phyloP scores from a whole-genome alignment of 441 rosid genomes.

The Mallotus repandus region DNA sequence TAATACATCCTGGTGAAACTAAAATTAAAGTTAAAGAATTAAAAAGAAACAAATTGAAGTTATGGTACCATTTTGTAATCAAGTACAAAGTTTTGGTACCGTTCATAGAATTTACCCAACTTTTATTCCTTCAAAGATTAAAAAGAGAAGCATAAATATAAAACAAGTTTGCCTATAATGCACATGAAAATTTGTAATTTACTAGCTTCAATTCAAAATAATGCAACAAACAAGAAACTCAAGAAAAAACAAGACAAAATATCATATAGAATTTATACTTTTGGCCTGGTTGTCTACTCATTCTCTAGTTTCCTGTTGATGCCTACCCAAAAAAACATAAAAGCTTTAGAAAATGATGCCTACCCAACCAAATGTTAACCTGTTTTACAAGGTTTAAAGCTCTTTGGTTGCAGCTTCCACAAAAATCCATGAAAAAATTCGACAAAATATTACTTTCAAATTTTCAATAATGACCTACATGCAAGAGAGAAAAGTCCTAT shows the following conservation, averaged over 20 bases:
- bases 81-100: too few relatives aligned
- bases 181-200: neutral
- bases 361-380: neutral
- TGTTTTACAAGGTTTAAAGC: neutral
- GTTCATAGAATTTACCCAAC: too few relatives aligned
- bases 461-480: neutral
- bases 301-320: neutral
- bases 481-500: neutral
- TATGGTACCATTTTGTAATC: too few relatives aligned
- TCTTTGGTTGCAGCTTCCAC: neutral
- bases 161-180: neutral
- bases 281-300: neutral
- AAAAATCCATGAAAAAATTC: neutral
- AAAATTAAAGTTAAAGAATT: too few relatives aligned
- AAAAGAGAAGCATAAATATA: slow-evolving; percentile 4
- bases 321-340: neutral
- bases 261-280: neutral
- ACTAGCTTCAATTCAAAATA: neutral
- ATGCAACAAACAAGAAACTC: neutral
- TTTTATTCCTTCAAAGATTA: neutral
- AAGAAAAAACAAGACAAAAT: neutral
- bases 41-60: too few relatives aligned
- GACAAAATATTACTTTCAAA: neutral
- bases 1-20: too few relatives aligned
- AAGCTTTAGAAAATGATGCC: neutral